Percentiles rank a stretch among this genome's conserved stretches.
Evolutionary conservation across 169 alveolate genomes (phyloP).

Genomic region (Cryptosporidium baileyi): DNA sequence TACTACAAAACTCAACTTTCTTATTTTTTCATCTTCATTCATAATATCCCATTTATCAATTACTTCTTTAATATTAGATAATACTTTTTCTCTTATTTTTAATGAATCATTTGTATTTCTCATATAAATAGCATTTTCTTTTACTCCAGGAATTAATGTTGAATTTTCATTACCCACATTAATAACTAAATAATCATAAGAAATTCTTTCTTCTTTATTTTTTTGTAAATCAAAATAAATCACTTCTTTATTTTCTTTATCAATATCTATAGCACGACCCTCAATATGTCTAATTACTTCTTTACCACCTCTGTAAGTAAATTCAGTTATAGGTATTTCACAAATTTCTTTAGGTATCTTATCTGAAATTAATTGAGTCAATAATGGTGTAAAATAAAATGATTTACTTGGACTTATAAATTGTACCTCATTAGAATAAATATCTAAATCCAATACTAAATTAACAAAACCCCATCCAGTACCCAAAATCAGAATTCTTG

Average conservation of each 20-base stretch:
- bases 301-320: conserved; percentile 19
- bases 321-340: conserved; percentile 14
- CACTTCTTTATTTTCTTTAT: conserved; percentile 18
- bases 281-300: conserved; percentile 21
- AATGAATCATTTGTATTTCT: conserved; percentile 13
- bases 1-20: conserved; percentile 35
- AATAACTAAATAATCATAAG: conserved; percentile 44
- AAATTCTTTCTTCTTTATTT: conserved; percentile 1
- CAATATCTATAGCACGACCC: conserved; percentile 57
- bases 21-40: conserved; percentile 17
- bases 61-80: conserved; percentile 17
- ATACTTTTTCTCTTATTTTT: conserved; percentile 19
- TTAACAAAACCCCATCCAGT: conserved; percentile 62
- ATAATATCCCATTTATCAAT: conserved; percentile 9
- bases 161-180: conserved; percentile 55
- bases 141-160: conserved; percentile 34
- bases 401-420: conserved; percentile 27
- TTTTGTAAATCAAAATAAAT: conserved; percentile 7
- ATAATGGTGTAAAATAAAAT: conserved; percentile 26
- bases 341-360: conserved; percentile 56
- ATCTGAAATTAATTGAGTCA: conserved; percentile 53
- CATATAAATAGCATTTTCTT: conserved; percentile 26
- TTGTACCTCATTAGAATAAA: conserved; percentile 4
- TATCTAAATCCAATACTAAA: background rate
- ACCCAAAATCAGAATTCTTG: background rate